Base-by-base conservation (phyloP, 352 stramenopile genomes). In the Globisporangium spiculum region DNA sequence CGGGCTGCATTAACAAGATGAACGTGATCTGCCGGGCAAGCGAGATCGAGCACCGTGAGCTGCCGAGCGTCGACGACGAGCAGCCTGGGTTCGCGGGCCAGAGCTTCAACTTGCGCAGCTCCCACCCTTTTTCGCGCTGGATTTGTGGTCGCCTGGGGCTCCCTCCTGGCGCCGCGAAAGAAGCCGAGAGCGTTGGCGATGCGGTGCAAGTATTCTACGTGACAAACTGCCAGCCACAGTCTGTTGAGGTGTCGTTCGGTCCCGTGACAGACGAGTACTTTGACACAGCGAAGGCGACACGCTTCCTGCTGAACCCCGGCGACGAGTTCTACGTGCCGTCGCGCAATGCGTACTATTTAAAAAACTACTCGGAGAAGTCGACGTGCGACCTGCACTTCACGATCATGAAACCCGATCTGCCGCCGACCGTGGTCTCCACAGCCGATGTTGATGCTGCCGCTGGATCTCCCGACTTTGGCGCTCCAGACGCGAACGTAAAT, bases 261-360 rank as follows among this genome's bases (percentile, higher is more conserved):
- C 83, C 88, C 1, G 83, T 84, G 22, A 80, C 80, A 16, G 86
- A 90, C 64, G 84, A 93, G 26, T 92, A 78, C 56, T 98, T 98
- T 72, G 83, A 98, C 68, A 82, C 84, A 24, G 82, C 91, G 16
- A 97, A 83, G n/a, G 97, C 97, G 20, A 93, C 97, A 63, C 85
- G 96, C 54, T 99, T 97, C 79, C 71, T 98, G 44, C 76, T 99
- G 3, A 93, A 83, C 32, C 86, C 91, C 4, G 96, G 96, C 7
- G 97, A 99, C 75, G 93, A 98, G 75, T 99, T 99, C 74, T 97
- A 98, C 72, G 91, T 99, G 54, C 97, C 97, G 16, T 81, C 96
- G 22, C 91, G 96, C 63, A 99, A 99, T 72, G 91, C 94, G 24
- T 99, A 99, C 75, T 91, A 94, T 72, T 87, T 99, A 65, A 93